These are phyloP conservation scores for Trichoderma citrinoviride DNA, from an alignment of 2,329 filamentous ascomycete species.

Conservation along the genomic window DNA sequence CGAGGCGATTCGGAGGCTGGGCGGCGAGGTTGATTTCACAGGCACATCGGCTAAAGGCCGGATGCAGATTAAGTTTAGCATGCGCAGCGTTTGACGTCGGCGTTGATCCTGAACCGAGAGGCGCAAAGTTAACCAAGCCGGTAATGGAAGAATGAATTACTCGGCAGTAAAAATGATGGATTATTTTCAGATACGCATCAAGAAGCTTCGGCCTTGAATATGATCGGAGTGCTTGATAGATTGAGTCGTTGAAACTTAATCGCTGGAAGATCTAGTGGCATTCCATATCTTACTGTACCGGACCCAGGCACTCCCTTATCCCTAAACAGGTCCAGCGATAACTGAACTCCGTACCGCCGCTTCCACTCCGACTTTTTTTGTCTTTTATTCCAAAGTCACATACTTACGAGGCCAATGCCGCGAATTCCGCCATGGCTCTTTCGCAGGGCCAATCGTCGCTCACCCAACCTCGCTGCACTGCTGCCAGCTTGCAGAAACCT, in stretches of 20 bases:
- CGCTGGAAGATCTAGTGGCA: too few relatives aligned
- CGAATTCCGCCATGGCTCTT: conserved; percentile 60
- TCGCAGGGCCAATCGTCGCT: conserved; percentile 51
- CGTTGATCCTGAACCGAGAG: too few relatives aligned
- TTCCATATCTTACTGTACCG: too few relatives aligned
- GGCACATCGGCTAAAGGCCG: conserved; percentile 17
- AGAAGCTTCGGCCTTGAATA: too few relatives aligned
- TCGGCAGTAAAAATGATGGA: too few relatives aligned
- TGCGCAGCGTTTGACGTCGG: not conserved
- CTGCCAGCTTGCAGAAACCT: conserved; percentile 64
- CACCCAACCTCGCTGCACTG: conserved; percentile 57
- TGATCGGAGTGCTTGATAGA: too few relatives aligned
- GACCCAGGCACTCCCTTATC: too few relatives aligned
- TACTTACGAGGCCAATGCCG: conserved; percentile 50
- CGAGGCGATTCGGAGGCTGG: not conserved
- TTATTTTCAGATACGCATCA: too few relatives aligned
- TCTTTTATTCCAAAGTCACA: not conserved
- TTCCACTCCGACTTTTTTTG: not conserved
- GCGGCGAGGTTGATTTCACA: conserved; percentile 6
- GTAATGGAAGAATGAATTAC: too few relatives aligned
- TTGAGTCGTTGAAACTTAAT: too few relatives aligned
- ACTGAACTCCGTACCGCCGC: too few relatives aligned
- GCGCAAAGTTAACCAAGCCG: too few relatives aligned
- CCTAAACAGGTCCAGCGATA: not conserved
- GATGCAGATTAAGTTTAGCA: not conserved